A percentile compares a stretch with the other conserved stretches of the same genome.
These are phyloP conservation scores for Roridomyces roridus DNA, from an alignment of 768 basidiomycete genomes.

Conservation along the genomic window DNA sequence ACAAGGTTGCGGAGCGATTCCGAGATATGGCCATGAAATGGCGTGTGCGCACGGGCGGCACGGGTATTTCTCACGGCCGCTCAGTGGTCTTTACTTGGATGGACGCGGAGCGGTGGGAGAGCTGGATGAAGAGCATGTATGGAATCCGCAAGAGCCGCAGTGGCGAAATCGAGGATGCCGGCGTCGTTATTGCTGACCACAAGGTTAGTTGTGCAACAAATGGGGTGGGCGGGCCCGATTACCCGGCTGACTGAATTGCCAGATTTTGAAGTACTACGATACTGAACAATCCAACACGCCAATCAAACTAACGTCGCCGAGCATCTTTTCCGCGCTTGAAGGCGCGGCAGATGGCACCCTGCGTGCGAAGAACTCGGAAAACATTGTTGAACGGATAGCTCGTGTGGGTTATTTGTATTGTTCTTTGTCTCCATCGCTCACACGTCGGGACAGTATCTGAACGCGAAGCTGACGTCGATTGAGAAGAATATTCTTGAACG, in stretches of 20 bases:
- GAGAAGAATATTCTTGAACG: constrained; percentile 44
- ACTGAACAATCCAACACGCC: constrained; percentile 58
- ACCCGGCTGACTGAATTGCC: too few relatives aligned
- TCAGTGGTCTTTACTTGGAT: constrained; percentile 90
- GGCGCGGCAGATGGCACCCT: constrained; percentile 61
- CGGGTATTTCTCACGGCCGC: constrained; percentile 45
- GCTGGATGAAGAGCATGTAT: constrained; percentile 95
- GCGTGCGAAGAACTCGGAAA: constrained; percentile 69
- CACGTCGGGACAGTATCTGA: constrained; percentile 42
- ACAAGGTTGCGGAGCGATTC: constrained; percentile 52
- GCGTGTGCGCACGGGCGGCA: constrained; percentile 53
- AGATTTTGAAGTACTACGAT: constrained; percentile 83
- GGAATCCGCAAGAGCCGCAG: constrained; percentile 49
- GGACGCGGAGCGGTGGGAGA: constrained; percentile 82
- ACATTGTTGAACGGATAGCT: constrained; percentile 67
- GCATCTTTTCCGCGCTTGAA: constrained; percentile 75
- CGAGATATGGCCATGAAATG: constrained; percentile 63
- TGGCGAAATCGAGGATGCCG: constrained; percentile 43
- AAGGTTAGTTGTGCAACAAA: too few relatives aligned
- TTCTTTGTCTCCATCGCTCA: neutral
- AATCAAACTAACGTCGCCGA: constrained; percentile 58
- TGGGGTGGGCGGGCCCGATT: too few relatives aligned
- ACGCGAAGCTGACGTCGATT: constrained; percentile 42
- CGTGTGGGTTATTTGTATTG: constrained; percentile 47
- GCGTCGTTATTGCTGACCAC: constrained; percentile 83